Conservation (phyloP, 257 asterid genomes). For the Salvia hispanica region DNA sequence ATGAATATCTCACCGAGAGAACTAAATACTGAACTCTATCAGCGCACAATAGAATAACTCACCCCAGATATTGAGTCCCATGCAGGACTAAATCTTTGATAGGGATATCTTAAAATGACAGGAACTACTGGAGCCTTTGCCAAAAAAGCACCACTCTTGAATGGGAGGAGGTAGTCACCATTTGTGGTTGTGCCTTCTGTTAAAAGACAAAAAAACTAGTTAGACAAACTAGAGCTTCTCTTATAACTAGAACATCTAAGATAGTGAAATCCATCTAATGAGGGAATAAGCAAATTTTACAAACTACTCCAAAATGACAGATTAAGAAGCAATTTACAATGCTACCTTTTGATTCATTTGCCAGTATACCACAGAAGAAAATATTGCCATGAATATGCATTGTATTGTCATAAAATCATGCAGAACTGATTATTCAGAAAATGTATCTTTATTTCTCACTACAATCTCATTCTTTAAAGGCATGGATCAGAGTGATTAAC, state of each 20-base stretch:
- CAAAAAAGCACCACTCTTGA: slow-evolving; percentile 94
- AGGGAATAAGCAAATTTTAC: slow-evolving; percentile 8
- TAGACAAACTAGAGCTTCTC: slow-evolving; percentile 15
- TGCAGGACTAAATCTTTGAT: slow-evolving; percentile 92
- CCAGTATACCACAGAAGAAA: background rate
- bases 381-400: background rate
- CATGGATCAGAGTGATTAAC: background rate
- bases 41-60: slow-evolving; percentile 35
- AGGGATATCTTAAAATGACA: slow-evolving; percentile 84
- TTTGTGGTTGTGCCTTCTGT: slow-evolving; percentile 98
- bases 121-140: slow-evolving; percentile 88
- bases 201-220: slow-evolving; percentile 22
- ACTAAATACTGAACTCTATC: slow-evolving; percentile 4
- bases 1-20: background rate
- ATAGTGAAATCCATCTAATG: background rate
- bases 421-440: background rate
- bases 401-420: slow-evolving; percentile 8
- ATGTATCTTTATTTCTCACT: background rate
- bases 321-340: too few relatives aligned
- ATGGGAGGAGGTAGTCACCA: slow-evolving; percentile 91
- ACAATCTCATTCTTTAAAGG: slow-evolving; percentile 16
- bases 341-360: background rate
- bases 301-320: too few relatives aligned
- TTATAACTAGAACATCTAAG: slow-evolving; percentile 7
- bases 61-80: slow-evolving; percentile 99